Conservation (phyloP, 441 rosid species). For the Pelargonium citronellum region DNA sequence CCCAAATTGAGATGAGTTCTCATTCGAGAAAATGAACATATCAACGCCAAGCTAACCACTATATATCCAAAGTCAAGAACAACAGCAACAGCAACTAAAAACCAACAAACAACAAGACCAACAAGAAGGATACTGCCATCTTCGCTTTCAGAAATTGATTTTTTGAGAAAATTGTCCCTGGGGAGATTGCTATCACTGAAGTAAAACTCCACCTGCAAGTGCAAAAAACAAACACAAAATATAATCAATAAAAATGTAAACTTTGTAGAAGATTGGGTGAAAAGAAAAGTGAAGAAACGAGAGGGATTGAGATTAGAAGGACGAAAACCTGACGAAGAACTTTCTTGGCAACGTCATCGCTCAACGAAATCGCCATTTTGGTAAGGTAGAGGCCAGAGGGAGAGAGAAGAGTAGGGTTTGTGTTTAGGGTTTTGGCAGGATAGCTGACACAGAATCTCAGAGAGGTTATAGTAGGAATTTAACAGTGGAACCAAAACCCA, state of each 20-base stretch:
- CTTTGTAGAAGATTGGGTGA: not conserved
- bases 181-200: slow-evolving; percentile 89
- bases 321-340: slow-evolving; percentile 72
- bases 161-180: slow-evolving; percentile 59
- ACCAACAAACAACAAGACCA: not conserved
- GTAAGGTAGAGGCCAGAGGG: not conserved
- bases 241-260: not conserved
- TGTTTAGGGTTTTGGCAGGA: slow-evolving; percentile 19
- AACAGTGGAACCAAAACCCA: too few species aligned
- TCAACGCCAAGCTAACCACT: slow-evolving; percentile 42
- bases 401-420: slow-evolving; percentile 8
- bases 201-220: slow-evolving; percentile 73
- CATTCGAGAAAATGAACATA: slow-evolving; percentile 53
- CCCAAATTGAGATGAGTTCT: slow-evolving; percentile 39
- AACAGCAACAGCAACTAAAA: not conserved
- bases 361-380: slow-evolving; percentile 54
- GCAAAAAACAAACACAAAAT: not conserved
- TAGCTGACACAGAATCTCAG: not conserved
- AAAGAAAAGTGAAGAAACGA: not conserved
- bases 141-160: slow-evolving; percentile 46
- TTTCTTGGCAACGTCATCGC: slow-evolving; percentile 52
- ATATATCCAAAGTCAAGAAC: not conserved
- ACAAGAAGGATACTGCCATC: slow-evolving; percentile 65
- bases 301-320: not conserved
- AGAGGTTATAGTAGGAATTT: too few species aligned